These are phyloP conservation scores for Mycena belliarum DNA, from an alignment of 768 basidiomycete genomes.

Conservation along the genomic window DNA sequence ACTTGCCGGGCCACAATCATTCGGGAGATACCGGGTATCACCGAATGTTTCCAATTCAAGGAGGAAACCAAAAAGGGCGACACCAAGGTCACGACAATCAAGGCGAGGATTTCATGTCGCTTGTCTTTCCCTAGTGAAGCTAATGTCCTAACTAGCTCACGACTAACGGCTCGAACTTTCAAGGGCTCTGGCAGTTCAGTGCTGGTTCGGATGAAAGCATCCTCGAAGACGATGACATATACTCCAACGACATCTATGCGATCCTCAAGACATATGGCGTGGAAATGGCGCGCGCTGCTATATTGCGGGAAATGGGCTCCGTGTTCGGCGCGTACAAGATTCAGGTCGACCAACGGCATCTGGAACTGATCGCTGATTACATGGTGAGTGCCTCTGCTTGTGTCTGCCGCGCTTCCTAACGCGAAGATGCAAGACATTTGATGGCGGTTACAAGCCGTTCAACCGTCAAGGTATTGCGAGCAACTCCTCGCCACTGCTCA, in stretches of 20 bases:
- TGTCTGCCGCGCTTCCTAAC: conserved; percentile 5
- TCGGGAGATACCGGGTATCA: conserved; percentile 87
- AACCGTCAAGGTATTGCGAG: conserved; percentile 93
- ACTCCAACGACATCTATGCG: conserved; percentile 95
- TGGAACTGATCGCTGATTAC: conserved; percentile 97
- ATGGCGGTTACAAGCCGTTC: conserved; percentile 97
- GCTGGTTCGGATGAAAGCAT: conserved; percentile 53
- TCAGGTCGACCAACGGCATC: conserved; percentile 89
- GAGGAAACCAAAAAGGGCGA: conserved; percentile 57
- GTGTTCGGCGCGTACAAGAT: conserved; percentile 97
- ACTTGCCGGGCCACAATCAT: conserved; percentile 83
- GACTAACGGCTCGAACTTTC: conserved; percentile 93
- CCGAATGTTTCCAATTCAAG: conserved; percentile 79
- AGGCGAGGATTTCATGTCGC: conserved; percentile 37
- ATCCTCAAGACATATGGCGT: conserved; percentile 92
- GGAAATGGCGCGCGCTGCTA: conserved; percentile 91
- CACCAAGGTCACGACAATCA: conserved; percentile 48
- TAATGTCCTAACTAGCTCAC: conserved; percentile 52
- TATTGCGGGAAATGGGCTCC: conserved; percentile 86
- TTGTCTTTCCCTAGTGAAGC: background rate
- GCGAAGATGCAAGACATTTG: conserved; percentile 74
- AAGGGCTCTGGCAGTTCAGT: conserved; percentile 82
- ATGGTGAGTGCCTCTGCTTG: conserved; percentile 65
- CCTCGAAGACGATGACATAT: conserved; percentile 77
- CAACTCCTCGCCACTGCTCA: conserved; percentile 93